Percentiles rank a stretch among this genome's conserved stretches.
phyloP scores from a whole-genome alignment of 2,329 filamentous ascomycete species.

The Dendrostoma leiphaemia region DNA sequence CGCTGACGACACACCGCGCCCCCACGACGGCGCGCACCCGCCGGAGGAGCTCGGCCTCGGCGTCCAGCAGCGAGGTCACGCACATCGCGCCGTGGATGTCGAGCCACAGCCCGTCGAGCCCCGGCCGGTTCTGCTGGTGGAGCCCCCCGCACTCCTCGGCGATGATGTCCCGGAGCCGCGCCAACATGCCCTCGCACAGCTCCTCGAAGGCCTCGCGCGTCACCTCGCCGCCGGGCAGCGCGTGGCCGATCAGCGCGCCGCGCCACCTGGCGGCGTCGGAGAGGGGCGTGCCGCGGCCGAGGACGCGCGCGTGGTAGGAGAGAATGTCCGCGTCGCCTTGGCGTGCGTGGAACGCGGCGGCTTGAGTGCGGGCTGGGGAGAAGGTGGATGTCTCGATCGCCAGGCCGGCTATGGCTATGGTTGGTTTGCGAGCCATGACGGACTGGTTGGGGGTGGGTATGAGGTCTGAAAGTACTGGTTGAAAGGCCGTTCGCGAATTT shows the following conservation, averaged over 20 bases:
- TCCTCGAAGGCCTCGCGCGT: conserved; percentile 43
- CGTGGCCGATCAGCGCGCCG: conserved; percentile 50
- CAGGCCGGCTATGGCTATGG: conserved; percentile 50
- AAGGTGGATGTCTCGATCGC: conserved; percentile 55
- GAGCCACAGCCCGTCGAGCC: conserved; percentile 50
- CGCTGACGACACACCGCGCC: conserved; percentile 44
- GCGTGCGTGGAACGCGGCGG: conserved; percentile 47
- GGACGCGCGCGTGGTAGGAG: conserved; percentile 40
- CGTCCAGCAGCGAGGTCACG: conserved; percentile 46
- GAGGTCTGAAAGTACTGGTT: background rate
- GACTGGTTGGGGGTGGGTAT: background rate
- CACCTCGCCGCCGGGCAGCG: conserved; percentile 48
- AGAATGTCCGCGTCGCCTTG: conserved; percentile 41
- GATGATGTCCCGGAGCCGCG: conserved; percentile 37
- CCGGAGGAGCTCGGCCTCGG: conserved; percentile 44
- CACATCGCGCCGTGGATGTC: conserved; percentile 58
- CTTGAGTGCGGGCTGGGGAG: conserved; percentile 46
- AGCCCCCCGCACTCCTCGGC: conserved; percentile 27
- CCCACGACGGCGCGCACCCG: conserved; percentile 46
- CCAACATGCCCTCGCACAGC: conserved; percentile 39
- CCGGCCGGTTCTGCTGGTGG: conserved; percentile 31
- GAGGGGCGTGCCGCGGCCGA: conserved; percentile 38
- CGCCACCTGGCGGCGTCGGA: conserved; percentile 44
- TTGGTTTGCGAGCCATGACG: conserved; percentile 26
- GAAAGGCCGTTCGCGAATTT: too few species aligned